phyloP scores from a whole-genome alignment of 2,329 filamentous ascomycete species.

The Phoma sp. region DNA sequence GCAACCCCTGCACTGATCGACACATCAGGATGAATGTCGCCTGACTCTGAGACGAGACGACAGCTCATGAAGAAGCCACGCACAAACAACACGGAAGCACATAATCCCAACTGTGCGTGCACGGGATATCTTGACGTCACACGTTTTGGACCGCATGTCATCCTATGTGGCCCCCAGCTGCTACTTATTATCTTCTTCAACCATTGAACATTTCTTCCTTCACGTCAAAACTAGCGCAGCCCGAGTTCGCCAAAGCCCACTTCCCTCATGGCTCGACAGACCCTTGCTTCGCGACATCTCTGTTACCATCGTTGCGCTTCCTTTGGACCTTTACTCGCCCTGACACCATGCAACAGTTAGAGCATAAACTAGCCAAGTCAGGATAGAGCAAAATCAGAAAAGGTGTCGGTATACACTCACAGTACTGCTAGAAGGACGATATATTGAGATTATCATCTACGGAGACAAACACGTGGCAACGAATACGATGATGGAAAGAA shows the following conservation, averaged over 20 bases:
- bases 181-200: background rate
- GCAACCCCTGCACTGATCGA: conserved; percentile 4
- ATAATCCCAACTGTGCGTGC: background rate
- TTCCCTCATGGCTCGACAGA: background rate
- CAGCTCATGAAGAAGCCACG: conserved; percentile 4
- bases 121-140: background rate
- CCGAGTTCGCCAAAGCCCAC: conserved; percentile 1
- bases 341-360: background rate
- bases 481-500: background rate
- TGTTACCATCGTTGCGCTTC: background rate
- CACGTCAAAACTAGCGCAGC: conserved; percentile 2
- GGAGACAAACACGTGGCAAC: background rate
- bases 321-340: background rate
- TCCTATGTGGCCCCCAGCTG: background rate
- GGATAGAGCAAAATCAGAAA: background rate
- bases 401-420: background rate
- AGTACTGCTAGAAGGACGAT: background rate
- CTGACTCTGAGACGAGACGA: conserved; percentile 7
- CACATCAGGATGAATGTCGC: conserved; percentile 7
- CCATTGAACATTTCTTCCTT: background rate
- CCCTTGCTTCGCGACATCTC: background rate
- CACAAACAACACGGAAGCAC: background rate
- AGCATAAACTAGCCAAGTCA: background rate
- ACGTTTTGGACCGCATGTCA: too few relatives aligned
- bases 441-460: background rate